Conservation (phyloP, 345 rosid genomes). For the Hypericum androsaemum region DNA sequence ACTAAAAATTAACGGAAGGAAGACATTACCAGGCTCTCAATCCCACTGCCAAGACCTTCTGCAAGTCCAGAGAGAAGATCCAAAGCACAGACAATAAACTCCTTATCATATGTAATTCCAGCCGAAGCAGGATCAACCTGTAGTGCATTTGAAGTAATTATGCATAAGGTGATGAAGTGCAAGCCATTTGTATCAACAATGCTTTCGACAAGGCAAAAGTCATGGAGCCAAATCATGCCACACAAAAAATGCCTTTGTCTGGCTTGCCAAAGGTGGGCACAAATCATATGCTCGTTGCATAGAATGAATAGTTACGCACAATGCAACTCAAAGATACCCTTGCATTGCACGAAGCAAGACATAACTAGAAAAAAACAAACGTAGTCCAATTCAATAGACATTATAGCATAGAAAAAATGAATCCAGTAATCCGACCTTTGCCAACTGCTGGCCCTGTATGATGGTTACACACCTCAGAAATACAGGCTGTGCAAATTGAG, state of each 20-base stretch:
- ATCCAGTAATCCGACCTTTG: conserved; percentile 49
- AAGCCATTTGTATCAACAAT: neutral
- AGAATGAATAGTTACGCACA: too few relatives aligned
- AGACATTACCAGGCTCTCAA: conserved; percentile 76
- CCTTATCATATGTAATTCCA: conserved; percentile 77
- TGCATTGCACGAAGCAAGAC: too few relatives aligned
- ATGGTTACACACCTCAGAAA: conserved; percentile 83
- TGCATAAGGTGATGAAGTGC: too few relatives aligned
- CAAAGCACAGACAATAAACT: conserved; percentile 81
- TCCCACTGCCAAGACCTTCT: conserved; percentile 86
- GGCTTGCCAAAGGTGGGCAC: too few relatives aligned
- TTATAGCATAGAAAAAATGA: neutral
- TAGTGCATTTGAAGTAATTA: conserved; percentile 10
- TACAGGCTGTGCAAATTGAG: conserved; percentile 91
- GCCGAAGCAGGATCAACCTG: conserved; percentile 74
- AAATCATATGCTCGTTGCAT: too few relatives aligned
- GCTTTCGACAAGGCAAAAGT: too few relatives aligned
- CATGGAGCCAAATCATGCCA: too few relatives aligned
- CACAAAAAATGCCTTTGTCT: too few relatives aligned
- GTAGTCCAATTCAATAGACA: neutral
- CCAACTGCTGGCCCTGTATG: conserved; percentile 65
- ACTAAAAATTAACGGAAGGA: neutral
- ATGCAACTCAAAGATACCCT: too few relatives aligned
- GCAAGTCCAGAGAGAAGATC: conserved; percentile 94
- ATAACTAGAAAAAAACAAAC: too few relatives aligned